phyloP scores from a whole-genome alignment of 495 filamentous ascomycete species.

The Articulospora tetracladia region DNA sequence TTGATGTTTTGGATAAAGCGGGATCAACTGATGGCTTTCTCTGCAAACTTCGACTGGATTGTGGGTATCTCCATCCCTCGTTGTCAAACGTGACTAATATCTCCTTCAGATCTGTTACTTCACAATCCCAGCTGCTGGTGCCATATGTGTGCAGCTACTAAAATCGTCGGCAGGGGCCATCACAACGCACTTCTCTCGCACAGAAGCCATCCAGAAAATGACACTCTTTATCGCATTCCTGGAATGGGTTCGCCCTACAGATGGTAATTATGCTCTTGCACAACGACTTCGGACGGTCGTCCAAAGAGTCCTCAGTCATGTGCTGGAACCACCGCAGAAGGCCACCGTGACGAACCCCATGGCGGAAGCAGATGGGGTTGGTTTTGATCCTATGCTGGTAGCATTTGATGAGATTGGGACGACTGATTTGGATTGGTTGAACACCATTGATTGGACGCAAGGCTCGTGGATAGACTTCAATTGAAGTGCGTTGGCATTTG shows the following conservation, averaged over 20 bases:
- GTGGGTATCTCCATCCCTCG: conserved; percentile 6
- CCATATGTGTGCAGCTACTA: conserved; percentile 25
- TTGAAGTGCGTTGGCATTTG: not conserved
- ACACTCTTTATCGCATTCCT: conserved; percentile 25
- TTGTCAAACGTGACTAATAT: not conserved
- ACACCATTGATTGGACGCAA: conserved; percentile 27
- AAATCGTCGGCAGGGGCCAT: not conserved
- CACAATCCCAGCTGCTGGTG: conserved; percentile 22
- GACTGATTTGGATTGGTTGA: conserved; percentile 19
- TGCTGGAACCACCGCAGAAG: conserved; percentile 16
- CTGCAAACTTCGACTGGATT: conserved; percentile 24
- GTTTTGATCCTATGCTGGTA: conserved; percentile 19
- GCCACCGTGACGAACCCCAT: too few species aligned
- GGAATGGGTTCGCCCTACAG: conserved; percentile 24
- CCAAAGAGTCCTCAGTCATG: conserved; percentile 17
- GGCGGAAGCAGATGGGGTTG: not conserved
- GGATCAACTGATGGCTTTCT: conserved; percentile 16
- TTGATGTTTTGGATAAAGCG: conserved; percentile 24
- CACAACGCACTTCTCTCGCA: conserved; percentile 15
- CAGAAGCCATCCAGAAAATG: conserved; percentile 24
- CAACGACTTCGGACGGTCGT: conserved; percentile 18
- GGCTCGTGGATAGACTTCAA: conserved; percentile 22
- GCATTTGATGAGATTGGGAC: conserved; percentile 7
- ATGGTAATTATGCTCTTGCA: conserved; percentile 23
- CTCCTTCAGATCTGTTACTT: not conserved